Percentiles rank a stretch among this genome's conserved stretches.
Conservation (phyloP, 2,329 filamentous ascomycete species). For the Aspergillus terreus region DNA sequence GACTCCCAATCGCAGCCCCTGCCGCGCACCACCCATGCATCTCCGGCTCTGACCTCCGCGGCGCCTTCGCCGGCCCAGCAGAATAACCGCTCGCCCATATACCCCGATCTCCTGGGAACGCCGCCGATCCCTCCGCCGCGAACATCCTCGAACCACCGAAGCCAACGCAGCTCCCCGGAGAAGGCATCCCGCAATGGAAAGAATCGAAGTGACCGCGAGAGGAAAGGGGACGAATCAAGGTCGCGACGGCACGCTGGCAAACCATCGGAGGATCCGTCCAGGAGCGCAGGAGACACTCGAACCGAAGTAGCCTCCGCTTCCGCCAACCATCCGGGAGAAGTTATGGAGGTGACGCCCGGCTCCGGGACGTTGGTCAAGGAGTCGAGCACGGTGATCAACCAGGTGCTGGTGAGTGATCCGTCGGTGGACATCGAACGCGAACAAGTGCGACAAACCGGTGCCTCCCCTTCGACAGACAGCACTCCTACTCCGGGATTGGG, state of each 20-base stretch:
- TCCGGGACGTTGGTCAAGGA: constrained; percentile 65
- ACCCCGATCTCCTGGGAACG: constrained; percentile 51
- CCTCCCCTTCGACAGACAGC: constrained; percentile 45
- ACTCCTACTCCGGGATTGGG: constrained; percentile 47
- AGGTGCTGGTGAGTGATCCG: constrained; percentile 72
- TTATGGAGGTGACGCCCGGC: constrained; percentile 54
- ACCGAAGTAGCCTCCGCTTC: constrained; percentile 32
- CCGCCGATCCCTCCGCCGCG: constrained; percentile 74
- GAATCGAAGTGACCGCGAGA: constrained; percentile 38
- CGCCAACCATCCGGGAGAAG: constrained; percentile 31
- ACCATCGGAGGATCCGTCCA: constrained; percentile 45
- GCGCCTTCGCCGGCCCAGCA: constrained; percentile 25
- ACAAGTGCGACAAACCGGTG: constrained; percentile 64
- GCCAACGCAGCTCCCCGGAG: constrained; percentile 37
- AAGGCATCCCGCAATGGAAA: constrained; percentile 39
- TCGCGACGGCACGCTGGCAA: constrained; percentile 47
- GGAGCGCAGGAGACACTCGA: constrained; percentile 39
- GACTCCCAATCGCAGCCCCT: constrained; percentile 44
- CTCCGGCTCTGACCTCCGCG: constrained; percentile 36
- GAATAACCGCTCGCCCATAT: constrained; percentile 30
- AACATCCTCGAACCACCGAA: constrained; percentile 70
- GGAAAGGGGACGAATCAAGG: constrained; percentile 33
- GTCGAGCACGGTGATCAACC: constrained; percentile 73
- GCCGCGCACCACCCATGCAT: constrained; percentile 39
- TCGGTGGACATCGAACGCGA: constrained; percentile 70